Conservation (phyloP, 768 basidiomycete species). For the Tulasnella sp. region DNA sequence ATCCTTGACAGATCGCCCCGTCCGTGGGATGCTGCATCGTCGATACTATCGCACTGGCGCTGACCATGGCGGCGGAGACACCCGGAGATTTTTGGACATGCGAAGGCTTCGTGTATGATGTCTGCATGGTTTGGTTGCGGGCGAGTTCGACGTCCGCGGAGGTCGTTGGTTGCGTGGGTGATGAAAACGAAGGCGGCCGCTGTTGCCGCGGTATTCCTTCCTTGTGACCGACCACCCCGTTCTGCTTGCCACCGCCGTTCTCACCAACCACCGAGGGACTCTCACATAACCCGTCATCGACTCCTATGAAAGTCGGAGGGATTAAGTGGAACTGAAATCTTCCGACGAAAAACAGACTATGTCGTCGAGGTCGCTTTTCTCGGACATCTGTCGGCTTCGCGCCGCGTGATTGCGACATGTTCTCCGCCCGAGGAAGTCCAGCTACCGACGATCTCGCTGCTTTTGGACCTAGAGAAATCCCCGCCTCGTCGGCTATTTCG, state of each 20-base stretch:
- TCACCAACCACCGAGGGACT: neutral
- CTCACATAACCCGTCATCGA: neutral
- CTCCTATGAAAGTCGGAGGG: neutral
- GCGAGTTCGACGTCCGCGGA: neutral
- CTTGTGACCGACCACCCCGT: neutral
- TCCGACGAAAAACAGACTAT: neutral
- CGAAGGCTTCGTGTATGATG: neutral
- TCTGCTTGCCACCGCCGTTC: neutral
- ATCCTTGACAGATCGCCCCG: slow-evolving; percentile 34
- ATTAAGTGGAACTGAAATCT: neutral
- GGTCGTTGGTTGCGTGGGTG: neutral
- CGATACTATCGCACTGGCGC: neutral
- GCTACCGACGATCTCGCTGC: neutral
- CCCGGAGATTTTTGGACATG: neutral
- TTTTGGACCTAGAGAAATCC: neutral
- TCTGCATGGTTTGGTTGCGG: neutral
- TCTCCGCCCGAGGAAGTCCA: neutral
- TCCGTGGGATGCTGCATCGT: slow-evolving; percentile 5
- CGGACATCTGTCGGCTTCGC: slow-evolving; percentile 2
- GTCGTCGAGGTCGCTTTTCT: neutral
- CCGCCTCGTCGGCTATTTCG: neutral
- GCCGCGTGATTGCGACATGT: neutral
- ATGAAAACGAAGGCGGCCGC: neutral
- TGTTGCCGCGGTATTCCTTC: neutral
- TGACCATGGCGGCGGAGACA: neutral